phyloP scores from a whole-genome alignment of 352 stramenopile genomes.

The Pythium chondricola region DNA sequence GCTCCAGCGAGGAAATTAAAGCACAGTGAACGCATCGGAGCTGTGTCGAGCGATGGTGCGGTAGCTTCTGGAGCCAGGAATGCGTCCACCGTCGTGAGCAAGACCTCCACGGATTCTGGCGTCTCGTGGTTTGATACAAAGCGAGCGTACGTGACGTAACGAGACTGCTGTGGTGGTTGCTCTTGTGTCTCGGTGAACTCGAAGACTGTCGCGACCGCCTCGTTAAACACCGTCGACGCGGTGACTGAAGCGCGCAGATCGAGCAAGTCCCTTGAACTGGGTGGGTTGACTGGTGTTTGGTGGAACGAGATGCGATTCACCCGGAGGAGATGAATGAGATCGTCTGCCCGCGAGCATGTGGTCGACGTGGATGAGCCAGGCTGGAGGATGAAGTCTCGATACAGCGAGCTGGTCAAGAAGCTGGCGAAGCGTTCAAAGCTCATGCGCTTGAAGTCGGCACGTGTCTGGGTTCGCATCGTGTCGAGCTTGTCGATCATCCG shows the following conservation, averaged over 20 bases:
- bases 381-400: constrained; percentile 39
- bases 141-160: background rate
- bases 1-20: constrained; percentile 56
- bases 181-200: constrained; percentile 1
- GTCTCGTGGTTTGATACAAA: constrained; percentile 7
- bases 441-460: constrained; percentile 41
- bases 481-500: constrained; percentile 29
- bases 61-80: constrained; percentile 39
- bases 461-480: constrained; percentile 25
- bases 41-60: constrained; percentile 3
- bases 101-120: background rate
- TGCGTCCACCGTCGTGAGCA: constrained; percentile 25
- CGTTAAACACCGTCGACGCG: constrained; percentile 1
- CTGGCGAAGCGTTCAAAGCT: constrained; percentile 35
- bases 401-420: constrained; percentile 41
- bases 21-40: constrained; percentile 17
- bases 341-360: constrained; percentile 12
- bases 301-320: constrained; percentile 50
- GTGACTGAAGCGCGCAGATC: constrained; percentile 1
- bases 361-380: constrained; percentile 10
- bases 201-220: constrained; percentile 17
- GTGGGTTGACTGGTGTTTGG: constrained; percentile 30
- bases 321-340: constrained; percentile 37
- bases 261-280: constrained; percentile 7
- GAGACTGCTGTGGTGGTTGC: too few relatives aligned